A percentile compares a stretch with the other conserved stretches of the same genome.
phyloP scores from a whole-genome alignment of 169 alveolate species.

The Cryptosporidium sp. region DNA sequence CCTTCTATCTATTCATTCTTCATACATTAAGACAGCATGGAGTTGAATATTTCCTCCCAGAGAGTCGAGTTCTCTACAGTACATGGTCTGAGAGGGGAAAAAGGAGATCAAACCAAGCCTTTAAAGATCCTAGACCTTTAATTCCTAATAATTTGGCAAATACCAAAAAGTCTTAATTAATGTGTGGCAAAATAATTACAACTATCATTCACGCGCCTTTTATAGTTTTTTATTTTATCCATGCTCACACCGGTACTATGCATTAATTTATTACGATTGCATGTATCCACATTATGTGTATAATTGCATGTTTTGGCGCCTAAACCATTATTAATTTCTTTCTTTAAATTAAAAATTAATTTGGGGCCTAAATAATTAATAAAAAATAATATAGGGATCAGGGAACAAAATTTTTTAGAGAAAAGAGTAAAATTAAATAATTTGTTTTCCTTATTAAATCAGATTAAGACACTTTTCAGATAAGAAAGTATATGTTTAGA shows the following conservation, averaged over 20 bases:
- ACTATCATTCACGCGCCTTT: neutral
- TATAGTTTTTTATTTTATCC: neutral
- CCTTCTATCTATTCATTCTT: slow-evolving; percentile 60
- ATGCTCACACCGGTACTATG: neutral
- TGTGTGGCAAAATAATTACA: neutral
- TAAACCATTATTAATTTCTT: neutral
- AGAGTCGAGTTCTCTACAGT: slow-evolving; percentile 52
- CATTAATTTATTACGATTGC: neutral
- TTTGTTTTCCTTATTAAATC: neutral
- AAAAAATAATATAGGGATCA: neutral
- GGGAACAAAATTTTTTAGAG: neutral
- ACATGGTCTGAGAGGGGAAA: slow-evolving; percentile 64
- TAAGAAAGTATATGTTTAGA: neutral
- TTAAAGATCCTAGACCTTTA: neutral
- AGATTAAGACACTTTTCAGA: neutral
- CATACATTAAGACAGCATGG: slow-evolving; percentile 62
- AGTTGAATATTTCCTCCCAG: slow-evolving; percentile 73
- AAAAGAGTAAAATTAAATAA: neutral
- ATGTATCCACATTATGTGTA: slow-evolving; percentile 10
- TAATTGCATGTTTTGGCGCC: slow-evolving; percentile 47
- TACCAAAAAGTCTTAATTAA: neutral
- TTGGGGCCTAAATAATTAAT: neutral
- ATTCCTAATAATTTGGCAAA: neutral
- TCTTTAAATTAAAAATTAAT: neutral
- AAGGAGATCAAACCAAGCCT: slow-evolving; percentile 27